Evolutionary conservation across 345 rosid species (phyloP).

Genomic region (Zanthoxylum bungeanum): DNA sequence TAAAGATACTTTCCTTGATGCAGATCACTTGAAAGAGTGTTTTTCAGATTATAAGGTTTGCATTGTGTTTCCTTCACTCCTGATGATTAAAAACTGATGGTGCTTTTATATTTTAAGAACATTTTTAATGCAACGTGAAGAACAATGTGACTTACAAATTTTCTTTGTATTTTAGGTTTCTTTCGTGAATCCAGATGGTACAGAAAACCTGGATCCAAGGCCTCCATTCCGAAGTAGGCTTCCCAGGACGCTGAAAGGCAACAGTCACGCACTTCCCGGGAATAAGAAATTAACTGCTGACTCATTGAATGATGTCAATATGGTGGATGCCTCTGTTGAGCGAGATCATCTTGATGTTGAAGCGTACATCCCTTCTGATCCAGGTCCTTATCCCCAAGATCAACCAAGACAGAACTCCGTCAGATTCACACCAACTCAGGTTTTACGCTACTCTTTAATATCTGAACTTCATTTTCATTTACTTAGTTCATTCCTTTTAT

Average conservation of each 20-base stretch:
- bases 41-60: conserved; percentile 78
- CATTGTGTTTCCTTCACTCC: conserved; percentile 14
- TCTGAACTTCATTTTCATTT: neutral
- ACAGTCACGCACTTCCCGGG: conserved; percentile 72
- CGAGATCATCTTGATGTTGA: conserved; percentile 82
- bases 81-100: neutral
- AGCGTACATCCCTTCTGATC: conserved; percentile 89
- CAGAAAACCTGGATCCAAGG: conserved; percentile 57
- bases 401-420: conserved; percentile 95
- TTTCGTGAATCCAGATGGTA: conserved; percentile 67
- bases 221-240: conserved; percentile 82
- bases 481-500: neutral
- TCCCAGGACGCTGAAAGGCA: conserved; percentile 69
- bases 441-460: conserved; percentile 19
- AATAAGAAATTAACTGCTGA: conserved; percentile 50
- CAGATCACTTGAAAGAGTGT: conserved; percentile 73
- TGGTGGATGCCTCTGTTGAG: conserved; percentile 44
- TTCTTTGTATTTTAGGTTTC: conserved; percentile 48
- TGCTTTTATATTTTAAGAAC: neutral
- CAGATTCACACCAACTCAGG: conserved; percentile 95
- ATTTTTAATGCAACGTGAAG: neutral
- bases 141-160: neutral
- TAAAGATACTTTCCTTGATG: conserved; percentile 87
- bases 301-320: conserved; percentile 40
- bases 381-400: conserved; percentile 99